Evolutionary conservation across 345 rosid genomes (phyloP).

Genomic region (Streptanthus diversifolius): DNA sequence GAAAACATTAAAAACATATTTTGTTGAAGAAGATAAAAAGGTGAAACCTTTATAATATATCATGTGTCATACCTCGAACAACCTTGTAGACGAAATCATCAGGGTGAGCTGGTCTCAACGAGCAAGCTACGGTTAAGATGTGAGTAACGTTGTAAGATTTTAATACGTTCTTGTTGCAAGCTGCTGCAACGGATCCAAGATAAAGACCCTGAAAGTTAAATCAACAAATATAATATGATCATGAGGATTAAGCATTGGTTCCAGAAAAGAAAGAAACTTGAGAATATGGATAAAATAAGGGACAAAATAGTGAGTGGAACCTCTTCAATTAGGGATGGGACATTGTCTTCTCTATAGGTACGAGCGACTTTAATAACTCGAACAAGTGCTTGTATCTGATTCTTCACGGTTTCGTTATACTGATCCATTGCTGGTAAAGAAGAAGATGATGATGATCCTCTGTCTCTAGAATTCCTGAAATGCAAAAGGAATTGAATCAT

Average conservation of each 20-base stretch:
- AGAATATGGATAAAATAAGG: too few species aligned
- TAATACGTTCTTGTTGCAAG: constrained; percentile 41
- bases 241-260: neutral
- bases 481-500: neutral
- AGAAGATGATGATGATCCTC: constrained; percentile 10
- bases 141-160: constrained; percentile 45
- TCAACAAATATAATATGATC: neutral
- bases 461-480: constrained; percentile 29
- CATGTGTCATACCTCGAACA: constrained; percentile 34
- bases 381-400: constrained; percentile 45
- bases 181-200: constrained; percentile 51
- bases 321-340: constrained; percentile 53
- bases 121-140: constrained; percentile 44
- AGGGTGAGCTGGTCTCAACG: constrained; percentile 39
- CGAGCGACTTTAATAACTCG: constrained; percentile 41
- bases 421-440: constrained; percentile 34
- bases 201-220: constrained; percentile 41
- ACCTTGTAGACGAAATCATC: constrained; percentile 43
- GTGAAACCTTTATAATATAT: neutral
- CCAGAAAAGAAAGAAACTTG: neutral
- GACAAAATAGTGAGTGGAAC: constrained; percentile 10
- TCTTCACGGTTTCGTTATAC: constrained; percentile 38
- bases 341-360: constrained; percentile 42
- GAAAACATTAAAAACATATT: neutral
- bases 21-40: neutral